Conservation (phyloP, 2,329 filamentous ascomycete species). For the Chalaropsis ovoidea region DNA sequence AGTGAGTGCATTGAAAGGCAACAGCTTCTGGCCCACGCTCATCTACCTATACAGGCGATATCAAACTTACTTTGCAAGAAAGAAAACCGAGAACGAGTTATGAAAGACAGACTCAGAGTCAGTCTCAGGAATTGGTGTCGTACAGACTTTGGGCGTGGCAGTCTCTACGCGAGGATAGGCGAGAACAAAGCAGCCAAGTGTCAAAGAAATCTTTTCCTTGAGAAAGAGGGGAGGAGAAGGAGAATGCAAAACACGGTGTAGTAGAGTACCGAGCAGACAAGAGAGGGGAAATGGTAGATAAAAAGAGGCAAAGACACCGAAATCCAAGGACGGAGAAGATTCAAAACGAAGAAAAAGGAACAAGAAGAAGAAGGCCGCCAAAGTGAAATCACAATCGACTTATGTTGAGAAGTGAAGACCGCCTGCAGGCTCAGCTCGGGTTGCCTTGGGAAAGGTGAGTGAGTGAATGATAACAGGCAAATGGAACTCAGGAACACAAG, state of each 20-base stretch:
- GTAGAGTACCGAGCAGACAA: neutral
- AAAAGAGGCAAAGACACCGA: neutral
- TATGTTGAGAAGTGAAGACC: neutral
- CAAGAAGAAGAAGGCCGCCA: neutral
- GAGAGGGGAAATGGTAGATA: slow-evolving; percentile 11
- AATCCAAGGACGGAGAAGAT: neutral
- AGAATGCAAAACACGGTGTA: slow-evolving; percentile 10
- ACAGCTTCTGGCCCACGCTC: neutral
- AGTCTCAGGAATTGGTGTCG: slow-evolving; percentile 9
- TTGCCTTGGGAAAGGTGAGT: neutral
- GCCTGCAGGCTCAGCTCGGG: neutral
- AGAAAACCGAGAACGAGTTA: neutral
- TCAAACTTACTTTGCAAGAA: neutral
- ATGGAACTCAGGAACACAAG: neutral
- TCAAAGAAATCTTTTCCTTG: neutral
- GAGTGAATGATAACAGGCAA: neutral
- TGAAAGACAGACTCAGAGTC: neutral
- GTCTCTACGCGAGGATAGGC: slow-evolving; percentile 24
- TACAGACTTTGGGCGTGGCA: slow-evolving; percentile 20
- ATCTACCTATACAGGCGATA: neutral
- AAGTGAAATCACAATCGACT: neutral
- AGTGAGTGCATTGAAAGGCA: neutral
- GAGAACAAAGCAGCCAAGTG: slow-evolving; percentile 15
- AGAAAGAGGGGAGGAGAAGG: neutral
- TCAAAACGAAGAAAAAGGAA: neutral